These are phyloP conservation scores for Acacia melanoxylon DNA, from an alignment of 306 rosid species.

Conservation along the genomic window DNA sequence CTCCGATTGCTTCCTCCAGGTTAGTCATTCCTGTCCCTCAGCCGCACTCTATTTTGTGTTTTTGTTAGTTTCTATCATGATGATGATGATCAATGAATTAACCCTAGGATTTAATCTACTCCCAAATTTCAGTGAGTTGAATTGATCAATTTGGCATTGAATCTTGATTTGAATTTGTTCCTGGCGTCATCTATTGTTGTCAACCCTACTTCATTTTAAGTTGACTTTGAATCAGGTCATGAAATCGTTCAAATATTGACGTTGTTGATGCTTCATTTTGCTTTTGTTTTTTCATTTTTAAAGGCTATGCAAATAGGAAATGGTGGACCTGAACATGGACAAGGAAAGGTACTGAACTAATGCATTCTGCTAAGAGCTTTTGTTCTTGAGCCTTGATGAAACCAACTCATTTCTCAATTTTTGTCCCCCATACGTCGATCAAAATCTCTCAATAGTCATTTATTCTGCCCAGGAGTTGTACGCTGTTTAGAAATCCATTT, in stretches of 20 bases:
- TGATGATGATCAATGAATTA: not conserved
- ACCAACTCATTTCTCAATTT: not conserved
- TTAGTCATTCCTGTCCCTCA: not conserved
- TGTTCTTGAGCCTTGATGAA: not conserved
- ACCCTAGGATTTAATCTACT: too few species aligned
- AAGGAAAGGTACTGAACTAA: not conserved
- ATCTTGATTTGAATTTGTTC: too few species aligned
- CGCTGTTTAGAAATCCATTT: not conserved
- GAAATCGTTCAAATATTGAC: too few species aligned
- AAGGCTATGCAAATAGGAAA: not conserved
- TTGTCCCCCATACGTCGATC: not conserved
- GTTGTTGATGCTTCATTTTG: too few species aligned
- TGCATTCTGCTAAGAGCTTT: not conserved
- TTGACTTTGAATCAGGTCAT: too few species aligned
- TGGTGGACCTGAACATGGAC: not conserved
- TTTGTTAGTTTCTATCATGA: not conserved
- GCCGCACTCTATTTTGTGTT: too few species aligned
- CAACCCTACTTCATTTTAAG: too few species aligned
- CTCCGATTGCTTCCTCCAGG: constrained; percentile 83
- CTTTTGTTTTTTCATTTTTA: too few species aligned
- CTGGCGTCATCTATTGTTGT: too few species aligned
- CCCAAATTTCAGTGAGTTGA: too few species aligned
- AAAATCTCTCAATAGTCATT: not conserved
- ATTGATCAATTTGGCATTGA: too few species aligned
- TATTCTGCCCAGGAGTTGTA: not conserved